Percentiles rank a stretch among this genome's conserved stretches.
Evolutionary conservation across 1,139 yeast species (phyloP).

Genomic region (Geotrichum siamense): DNA sequence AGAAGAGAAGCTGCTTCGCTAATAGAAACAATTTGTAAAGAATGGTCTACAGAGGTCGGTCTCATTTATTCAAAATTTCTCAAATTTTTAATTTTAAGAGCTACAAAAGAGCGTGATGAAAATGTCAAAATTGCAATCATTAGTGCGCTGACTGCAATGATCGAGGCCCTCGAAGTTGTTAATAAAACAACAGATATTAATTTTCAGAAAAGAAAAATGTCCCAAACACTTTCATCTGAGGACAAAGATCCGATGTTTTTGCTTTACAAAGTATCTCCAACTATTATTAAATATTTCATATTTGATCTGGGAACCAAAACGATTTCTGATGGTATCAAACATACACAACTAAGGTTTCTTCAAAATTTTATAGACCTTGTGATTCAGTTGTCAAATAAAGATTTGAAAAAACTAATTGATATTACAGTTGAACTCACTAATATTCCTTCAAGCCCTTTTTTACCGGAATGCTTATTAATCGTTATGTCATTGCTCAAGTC

Average conservation of each 20-base stretch:
- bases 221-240: background rate
- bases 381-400: conserved; percentile 17
- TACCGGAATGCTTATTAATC: conserved; percentile 23
- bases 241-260: conserved; percentile 26
- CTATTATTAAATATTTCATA: conserved; percentile 23
- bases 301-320: conserved; percentile 20
- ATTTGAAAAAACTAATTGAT: conserved; percentile 13
- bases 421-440: background rate
- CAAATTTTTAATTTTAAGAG: conserved; percentile 29
- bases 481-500: conserved; percentile 20
- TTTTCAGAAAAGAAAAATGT: background rate
- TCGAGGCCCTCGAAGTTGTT: background rate
- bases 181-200: background rate
- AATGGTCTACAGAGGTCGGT: conserved; percentile 32
- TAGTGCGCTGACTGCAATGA: background rate
- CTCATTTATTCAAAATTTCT: conserved; percentile 25
- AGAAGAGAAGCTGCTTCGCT: conserved; percentile 50
- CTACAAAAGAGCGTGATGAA: conserved; percentile 36
- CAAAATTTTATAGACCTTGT: conserved; percentile 19
- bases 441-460: conserved; percentile 7
- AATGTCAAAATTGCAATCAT: conserved; percentile 35
- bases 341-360: conserved; percentile 20
- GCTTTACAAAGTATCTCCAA: conserved; percentile 20
- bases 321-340: conserved; percentile 19
- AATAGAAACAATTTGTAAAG: conserved; percentile 38